These are phyloP conservation scores for Aspergillus sp. DNA, from an alignment of 2,329 filamentous ascomycete species.

Conservation along the genomic window DNA sequence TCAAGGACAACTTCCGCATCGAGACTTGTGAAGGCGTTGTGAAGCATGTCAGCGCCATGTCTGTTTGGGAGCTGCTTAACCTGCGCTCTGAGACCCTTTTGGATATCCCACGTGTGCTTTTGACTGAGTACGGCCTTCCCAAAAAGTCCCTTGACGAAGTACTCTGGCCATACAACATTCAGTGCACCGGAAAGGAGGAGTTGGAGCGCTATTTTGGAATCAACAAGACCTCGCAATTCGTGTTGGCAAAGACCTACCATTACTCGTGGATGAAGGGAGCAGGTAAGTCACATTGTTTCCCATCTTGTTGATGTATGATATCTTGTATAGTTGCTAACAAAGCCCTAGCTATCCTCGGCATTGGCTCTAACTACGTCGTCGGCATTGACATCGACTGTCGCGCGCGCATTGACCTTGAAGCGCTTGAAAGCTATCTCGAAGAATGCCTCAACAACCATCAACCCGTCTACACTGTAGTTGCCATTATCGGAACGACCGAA, in stretches of 20 bases:
- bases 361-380: conserved; percentile 44
- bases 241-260: conserved; percentile 44
- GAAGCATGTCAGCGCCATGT: conserved; percentile 38
- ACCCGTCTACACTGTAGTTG: conserved; percentile 45
- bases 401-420: conserved; percentile 37
- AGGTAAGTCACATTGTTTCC: conserved; percentile 28
- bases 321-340: not conserved
- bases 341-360: conserved; percentile 40
- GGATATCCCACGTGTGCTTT: conserved; percentile 33
- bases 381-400: conserved; percentile 41
- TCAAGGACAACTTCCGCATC: conserved; percentile 28
- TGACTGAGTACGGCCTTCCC: conserved; percentile 1
- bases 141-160: not conserved
- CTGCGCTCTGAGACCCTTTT: conserved; percentile 39
- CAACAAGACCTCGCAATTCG: conserved; percentile 31
- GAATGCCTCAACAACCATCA: conserved; percentile 22
- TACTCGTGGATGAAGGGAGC: conserved; percentile 51
- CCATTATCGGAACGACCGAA: conserved; percentile 49
- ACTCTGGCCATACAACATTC: conserved; percentile 7
- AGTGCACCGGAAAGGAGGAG: conserved; percentile 7
- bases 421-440: conserved; percentile 10
- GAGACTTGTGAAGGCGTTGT: conserved; percentile 26
- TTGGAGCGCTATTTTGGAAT: conserved; percentile 24
- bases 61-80: conserved; percentile 47
- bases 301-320: not conserved